Conservation (phyloP, 495 filamentous ascomycete genomes). For the Beverwykella pulmonaria region DNA sequence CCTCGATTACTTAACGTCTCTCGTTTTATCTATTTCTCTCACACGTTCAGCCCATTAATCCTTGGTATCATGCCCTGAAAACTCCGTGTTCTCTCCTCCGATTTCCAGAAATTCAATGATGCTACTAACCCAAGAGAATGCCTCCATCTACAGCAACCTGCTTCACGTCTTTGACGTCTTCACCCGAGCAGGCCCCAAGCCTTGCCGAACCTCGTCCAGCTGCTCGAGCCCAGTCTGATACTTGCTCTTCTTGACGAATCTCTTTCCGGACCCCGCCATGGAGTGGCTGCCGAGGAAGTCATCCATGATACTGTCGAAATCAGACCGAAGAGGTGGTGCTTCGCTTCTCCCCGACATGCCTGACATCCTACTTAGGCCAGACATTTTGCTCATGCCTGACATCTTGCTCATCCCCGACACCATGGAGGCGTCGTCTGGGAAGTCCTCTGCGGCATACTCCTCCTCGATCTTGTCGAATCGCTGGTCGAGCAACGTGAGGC, state of each 20-base stretch:
- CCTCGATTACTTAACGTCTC: not conserved
- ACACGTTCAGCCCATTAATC: not conserved
- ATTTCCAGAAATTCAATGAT: not conserved
- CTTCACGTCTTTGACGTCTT: not conserved
- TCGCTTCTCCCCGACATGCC: constrained; percentile 46
- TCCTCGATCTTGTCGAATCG: constrained; percentile 91
- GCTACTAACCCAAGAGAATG: not conserved
- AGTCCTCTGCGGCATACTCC: constrained; percentile 56
- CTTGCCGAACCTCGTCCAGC: constrained; percentile 84
- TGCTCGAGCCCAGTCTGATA: constrained; percentile 80
- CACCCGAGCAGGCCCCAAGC: constrained; percentile 72
- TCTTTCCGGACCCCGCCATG: constrained; percentile 63
- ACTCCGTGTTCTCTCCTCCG: not conserved
- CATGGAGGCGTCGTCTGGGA: constrained; percentile 58
- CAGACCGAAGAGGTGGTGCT: constrained; percentile 57
- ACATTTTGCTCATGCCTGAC: constrained; percentile 49
- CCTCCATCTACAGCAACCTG: too few relatives aligned
- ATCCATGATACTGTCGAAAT: constrained; percentile 89
- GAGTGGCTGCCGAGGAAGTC: constrained; percentile 84
- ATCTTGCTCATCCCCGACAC: constrained; percentile 58
- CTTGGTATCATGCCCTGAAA: not conserved
- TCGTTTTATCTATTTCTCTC: not conserved
- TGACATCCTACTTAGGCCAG: constrained; percentile 48
- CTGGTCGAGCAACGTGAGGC: constrained; percentile 80
- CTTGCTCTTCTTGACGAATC: constrained; percentile 72